A percentile compares a stretch with the other conserved stretches of the same genome.
Evolutionary conservation across 495 filamentous ascomycete genomes (phyloP).

Genomic region (Neurospora sp.): DNA sequence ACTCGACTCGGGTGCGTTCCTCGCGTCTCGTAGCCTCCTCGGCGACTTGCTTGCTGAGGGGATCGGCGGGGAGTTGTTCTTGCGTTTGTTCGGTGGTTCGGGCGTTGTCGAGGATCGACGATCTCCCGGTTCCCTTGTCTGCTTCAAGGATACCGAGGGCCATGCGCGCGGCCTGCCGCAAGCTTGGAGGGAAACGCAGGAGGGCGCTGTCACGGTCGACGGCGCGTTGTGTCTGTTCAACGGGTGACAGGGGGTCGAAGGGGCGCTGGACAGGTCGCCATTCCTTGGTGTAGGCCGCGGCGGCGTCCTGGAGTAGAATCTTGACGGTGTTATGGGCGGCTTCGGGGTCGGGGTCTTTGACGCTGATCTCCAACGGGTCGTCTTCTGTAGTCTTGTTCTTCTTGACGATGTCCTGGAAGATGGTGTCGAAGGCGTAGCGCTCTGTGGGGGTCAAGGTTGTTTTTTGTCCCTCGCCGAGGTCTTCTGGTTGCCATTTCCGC

Average conservation of each 20-base stretch:
- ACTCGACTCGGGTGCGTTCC: constrained; percentile 36
- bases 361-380: background rate
- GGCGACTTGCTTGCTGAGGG: constrained; percentile 12
- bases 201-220: constrained; percentile 25
- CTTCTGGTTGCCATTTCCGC: constrained; percentile 2
- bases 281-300: constrained; percentile 5
- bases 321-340: constrained; percentile 12
- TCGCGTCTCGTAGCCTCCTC: constrained; percentile 26
- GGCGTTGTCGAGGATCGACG: background rate
- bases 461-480: constrained; percentile 7
- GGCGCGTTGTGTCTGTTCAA: constrained; percentile 8
- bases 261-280: constrained; percentile 5
- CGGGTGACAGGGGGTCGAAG: constrained; percentile 7
- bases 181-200: constrained; percentile 27
- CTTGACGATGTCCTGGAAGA: constrained; percentile 44
- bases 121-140: background rate
- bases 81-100: background rate
- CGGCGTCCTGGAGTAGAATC: constrained; percentile 28
- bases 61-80: background rate
- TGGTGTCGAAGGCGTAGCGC: constrained; percentile 43
- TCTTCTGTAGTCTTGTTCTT: background rate
- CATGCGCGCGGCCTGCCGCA: constrained; percentile 29
- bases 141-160: constrained; percentile 23
- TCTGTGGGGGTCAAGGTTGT: constrained; percentile 50
- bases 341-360: background rate